Percentiles rank a stretch among this genome's conserved stretches.
Conservation (phyloP, 768 basidiomycete species). For the Boletus edulis region DNA sequence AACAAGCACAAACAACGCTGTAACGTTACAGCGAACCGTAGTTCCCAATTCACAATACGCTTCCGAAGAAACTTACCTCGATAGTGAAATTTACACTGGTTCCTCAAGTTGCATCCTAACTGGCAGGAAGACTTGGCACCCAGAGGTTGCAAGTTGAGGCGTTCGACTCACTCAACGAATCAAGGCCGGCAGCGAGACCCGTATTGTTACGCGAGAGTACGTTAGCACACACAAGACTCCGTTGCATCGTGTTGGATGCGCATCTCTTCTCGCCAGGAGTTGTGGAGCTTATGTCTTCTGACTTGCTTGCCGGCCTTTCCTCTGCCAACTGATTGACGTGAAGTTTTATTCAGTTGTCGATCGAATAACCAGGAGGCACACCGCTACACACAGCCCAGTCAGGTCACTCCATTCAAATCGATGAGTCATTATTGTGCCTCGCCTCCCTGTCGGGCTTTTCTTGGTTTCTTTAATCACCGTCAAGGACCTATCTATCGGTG, state of each 20-base stretch:
- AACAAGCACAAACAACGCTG: not conserved
- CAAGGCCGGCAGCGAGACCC: not conserved
- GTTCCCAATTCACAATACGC: too few species aligned
- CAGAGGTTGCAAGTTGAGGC: too few species aligned
- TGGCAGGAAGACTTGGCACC: too few species aligned
- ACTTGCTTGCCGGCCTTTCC: not conserved
- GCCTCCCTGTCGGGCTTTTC: not conserved
- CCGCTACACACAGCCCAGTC: not conserved
- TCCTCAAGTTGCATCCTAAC: not conserved
- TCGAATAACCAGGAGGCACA: not conserved
- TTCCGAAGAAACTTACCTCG: too few species aligned
- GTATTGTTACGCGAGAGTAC: slow-evolving; percentile 11
- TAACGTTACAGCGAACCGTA: too few species aligned
- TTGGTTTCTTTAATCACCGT: not conserved
- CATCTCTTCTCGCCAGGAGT: not conserved
- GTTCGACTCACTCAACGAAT: too few species aligned
- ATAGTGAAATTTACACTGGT: not conserved
- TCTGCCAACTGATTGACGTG: slow-evolving; percentile 5
- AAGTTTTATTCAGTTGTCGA: not conserved
- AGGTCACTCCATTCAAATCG: slow-evolving; percentile 17
- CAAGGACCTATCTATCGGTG: not conserved
- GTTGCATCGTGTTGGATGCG: not conserved
- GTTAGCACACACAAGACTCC: slow-evolving; percentile 7
- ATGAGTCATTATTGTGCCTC: not conserved
- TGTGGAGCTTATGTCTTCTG: slow-evolving; percentile 1